Conservation (phyloP, 202 grass and related monocot species). For the Eragrostis tef region DNA sequence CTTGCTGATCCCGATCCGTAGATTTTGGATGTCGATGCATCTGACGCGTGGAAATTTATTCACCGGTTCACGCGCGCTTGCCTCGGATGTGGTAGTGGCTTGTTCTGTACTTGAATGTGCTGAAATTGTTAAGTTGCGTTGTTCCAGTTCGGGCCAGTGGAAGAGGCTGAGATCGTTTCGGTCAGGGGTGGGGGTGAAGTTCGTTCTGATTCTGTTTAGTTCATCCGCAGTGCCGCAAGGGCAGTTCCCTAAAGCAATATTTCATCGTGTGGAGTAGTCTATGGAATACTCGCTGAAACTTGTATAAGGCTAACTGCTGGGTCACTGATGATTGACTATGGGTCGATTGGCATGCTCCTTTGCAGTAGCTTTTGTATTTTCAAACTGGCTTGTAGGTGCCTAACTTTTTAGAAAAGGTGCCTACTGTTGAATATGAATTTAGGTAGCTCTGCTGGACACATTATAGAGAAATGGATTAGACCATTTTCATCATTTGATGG, state of each 20-base stretch:
- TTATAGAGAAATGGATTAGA: background rate
- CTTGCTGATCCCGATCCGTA: constrained; percentile 1
- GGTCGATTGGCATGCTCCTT: background rate
- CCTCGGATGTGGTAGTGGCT: background rate
- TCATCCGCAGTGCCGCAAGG: too few species aligned
- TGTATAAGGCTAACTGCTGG: too few species aligned
- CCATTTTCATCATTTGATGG: background rate
- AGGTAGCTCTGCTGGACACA: background rate
- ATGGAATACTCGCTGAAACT: too few species aligned
- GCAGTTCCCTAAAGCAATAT: too few species aligned
- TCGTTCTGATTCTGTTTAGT: background rate
- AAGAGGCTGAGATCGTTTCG: background rate
- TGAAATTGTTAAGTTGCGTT: background rate
- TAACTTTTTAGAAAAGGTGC: background rate
- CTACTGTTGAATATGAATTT: background rate
- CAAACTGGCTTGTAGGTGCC: background rate
- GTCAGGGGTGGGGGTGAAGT: background rate
- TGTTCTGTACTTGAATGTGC: background rate
- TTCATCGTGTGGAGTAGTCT: too few species aligned
- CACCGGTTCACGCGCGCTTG: too few species aligned
- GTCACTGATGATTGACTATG: background rate
- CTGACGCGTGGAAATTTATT: background rate
- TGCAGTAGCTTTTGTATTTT: background rate
- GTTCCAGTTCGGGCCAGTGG: background rate
- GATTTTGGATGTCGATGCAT: background rate